Base-by-base conservation (phyloP, 1,139 yeast species). In the Saccharomyces hybrid region DNA sequence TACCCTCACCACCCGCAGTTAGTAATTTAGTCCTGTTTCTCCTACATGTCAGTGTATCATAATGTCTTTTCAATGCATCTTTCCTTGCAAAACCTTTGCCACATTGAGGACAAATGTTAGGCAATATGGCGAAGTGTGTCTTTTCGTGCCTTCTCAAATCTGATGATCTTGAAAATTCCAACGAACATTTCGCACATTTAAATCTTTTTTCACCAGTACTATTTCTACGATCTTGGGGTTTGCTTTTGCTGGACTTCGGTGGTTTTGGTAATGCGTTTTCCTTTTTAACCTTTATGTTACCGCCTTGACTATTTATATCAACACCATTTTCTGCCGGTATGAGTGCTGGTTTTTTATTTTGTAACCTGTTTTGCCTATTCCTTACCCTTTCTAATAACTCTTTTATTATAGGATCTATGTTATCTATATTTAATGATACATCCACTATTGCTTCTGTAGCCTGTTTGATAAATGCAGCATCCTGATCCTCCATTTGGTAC, bases 11-110 rank as follows among this genome's bases (percentile, higher is more conserved):
- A 11, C 64, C 63, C 26, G 60, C 57, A 51, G 61, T 60, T 14
- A 63, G 56, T 34, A 77, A 61, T 54, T 76, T 72, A 69, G 82
- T 75, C 71, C 86, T 61, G 76, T 86, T 86, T 56, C 91, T 68
- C 63, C 81, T 82, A 73, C 90, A 86, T 1, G 90, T 86, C 56
- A 83, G 74, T 0, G 91, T 86, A 52, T 84, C 87, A 60, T 76
- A 76, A 69, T 83, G 93, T 61, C 93, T 74, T 67, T 84, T 86
- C 60, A 87, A 73, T 0, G 95, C 93, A 70, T 86, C 95, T 65
- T 85, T 85, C 49, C 95, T 72, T 2, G 93, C 93, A 75, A 87
- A 86, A 0, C 93, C 91, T 65, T 86, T 86, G 42, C 88, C 88
- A 72, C 95, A 87, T 30, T 75, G 72, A 11, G 83, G 81, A 69